Evolutionary conservation across 169 alveolate genomes (phyloP), one percentile per base, ranked within the genome.

Genomic region (Plasmodium relictum): DNA sequence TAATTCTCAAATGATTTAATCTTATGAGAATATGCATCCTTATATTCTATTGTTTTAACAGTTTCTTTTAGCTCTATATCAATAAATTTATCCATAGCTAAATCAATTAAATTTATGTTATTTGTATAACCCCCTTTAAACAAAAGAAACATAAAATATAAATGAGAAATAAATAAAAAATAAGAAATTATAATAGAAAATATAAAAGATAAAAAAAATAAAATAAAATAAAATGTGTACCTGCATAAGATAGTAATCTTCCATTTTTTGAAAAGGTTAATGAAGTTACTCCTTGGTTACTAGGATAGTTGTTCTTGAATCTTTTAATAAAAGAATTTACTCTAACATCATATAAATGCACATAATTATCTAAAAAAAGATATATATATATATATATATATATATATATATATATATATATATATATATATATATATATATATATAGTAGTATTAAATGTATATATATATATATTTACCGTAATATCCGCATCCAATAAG

Each of bases 251-350:
- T 18, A 83, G 76, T 10, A 83, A 41, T 4, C 73, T 41, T 20
- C 91, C 91, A 68, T 83, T 62, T 69, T 83, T 83, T 18, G 91
- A 83, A 83, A 83, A 83, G 20, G 85, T 52, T 45, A 83, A 56
- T n/a, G 91, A 83, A 42, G 91, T 83, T 12, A 83, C 83, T 54
- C 91, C 91, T 39, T 83, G 73, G 44, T 39, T 83, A 62, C 91
- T 83, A 26, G 85, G 85, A 50, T 83, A 83, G 52, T 83, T 83
- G 42, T 83, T 83, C 24, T 83, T 83, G 42, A 83, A 83, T 41
- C 91, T 26, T 52, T 83, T 83, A 22, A 83, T 83, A 42, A 66
- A 83, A 10, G 85, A 66, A 37, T 83, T 83, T 50, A 83, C 72
- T 58, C 91, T 14, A 22, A 83, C 54, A 20, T 83, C 91, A 48